Conservation (phyloP, 106 monocot species). For the Gastrodia elata region DNA sequence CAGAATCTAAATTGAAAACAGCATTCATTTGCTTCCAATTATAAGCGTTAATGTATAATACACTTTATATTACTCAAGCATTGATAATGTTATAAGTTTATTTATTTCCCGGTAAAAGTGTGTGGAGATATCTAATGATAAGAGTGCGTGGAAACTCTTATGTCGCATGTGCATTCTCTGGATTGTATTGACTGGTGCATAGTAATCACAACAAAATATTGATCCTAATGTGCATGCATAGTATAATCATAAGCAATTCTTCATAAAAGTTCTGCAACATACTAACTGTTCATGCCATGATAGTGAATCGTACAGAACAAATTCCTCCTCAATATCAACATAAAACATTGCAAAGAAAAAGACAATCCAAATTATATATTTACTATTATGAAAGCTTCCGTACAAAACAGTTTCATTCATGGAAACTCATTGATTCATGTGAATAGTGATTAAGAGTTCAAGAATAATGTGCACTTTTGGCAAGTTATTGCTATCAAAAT, state of each 20-base stretch:
- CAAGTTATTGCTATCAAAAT: too few species aligned
- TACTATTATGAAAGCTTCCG: too few species aligned
- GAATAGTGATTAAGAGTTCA: too few species aligned
- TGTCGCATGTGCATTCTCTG: background rate
- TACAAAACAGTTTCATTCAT: too few species aligned
- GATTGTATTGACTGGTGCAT: background rate
- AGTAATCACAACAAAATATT: background rate
- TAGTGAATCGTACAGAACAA: too few species aligned
- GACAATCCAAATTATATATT: too few species aligned
- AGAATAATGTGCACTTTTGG: too few species aligned
- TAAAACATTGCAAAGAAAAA: too few species aligned
- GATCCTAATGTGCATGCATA: background rate
- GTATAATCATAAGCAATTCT: background rate
- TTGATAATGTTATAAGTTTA: background rate
- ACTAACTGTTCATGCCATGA: background rate
- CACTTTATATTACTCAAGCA: background rate
- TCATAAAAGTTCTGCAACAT: background rate
- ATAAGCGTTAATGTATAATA: background rate
- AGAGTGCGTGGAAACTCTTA: background rate
- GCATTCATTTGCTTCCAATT: background rate
- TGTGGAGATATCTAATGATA: background rate
- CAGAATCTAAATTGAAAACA: background rate
- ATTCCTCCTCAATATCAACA: too few species aligned
- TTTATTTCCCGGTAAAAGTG: background rate
- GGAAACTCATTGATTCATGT: too few species aligned